phyloP scores from a whole-genome alignment of 2,329 filamentous ascomycete species.

The Penicillium sp. region DNA sequence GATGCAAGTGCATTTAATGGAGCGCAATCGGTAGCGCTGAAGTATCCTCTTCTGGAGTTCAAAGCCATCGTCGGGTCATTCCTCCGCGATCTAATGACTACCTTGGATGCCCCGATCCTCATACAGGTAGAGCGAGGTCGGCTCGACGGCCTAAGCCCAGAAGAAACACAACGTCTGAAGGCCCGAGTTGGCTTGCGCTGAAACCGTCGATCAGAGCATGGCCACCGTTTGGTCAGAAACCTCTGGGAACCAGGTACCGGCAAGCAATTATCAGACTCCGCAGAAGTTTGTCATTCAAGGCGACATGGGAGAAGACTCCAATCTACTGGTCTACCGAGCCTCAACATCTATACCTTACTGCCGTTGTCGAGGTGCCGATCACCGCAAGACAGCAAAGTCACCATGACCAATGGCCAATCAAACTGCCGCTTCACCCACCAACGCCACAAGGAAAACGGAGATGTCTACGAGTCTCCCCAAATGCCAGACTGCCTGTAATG shows the following conservation, averaged over 20 bases:
- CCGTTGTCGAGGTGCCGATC: too few species aligned
- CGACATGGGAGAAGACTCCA: not conserved
- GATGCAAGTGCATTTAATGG: conserved; percentile 15
- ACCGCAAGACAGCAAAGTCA: not conserved
- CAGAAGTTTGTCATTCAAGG: not conserved
- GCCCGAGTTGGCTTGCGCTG: conserved; percentile 24
- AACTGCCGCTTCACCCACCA: not conserved
- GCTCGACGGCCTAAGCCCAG: conserved; percentile 39
- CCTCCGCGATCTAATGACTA: conserved; percentile 44
- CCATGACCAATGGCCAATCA: not conserved
- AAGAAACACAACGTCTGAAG: conserved; percentile 40
- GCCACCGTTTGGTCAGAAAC: not conserved
- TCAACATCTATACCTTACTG: not conserved
- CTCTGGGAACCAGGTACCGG: not conserved
- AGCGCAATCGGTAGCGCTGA: conserved; percentile 20
- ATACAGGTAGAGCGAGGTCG: conserved; percentile 53
- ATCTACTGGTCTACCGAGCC: not conserved
- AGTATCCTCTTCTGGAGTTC: conserved; percentile 25
- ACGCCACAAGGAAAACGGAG: not conserved
- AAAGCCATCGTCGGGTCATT: conserved; percentile 43
- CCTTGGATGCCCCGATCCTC: conserved; percentile 49
- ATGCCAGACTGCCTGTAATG: not conserved
- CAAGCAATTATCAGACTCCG: not conserved
- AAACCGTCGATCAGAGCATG: not conserved
- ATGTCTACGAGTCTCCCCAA: not conserved